Conservation (phyloP, 768 basidiomycete genomes). For the Daedaleopsis nitida region DNA sequence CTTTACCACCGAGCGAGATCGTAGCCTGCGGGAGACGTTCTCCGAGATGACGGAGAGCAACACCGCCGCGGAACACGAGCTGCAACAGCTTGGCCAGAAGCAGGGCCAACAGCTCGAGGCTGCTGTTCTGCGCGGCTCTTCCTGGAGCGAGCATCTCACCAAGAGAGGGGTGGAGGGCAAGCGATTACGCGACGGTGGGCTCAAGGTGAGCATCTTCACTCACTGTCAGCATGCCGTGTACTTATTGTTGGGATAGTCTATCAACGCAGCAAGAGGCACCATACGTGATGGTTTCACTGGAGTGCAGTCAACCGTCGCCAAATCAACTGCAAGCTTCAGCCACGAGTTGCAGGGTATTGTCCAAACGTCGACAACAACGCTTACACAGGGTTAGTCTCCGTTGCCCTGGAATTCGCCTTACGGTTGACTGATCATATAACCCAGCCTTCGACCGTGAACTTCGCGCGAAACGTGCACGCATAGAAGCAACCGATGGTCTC, state of each 20-base stretch:
- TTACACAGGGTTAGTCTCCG: constrained; percentile 42
- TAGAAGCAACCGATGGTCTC: constrained; percentile 58
- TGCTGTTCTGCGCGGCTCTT: constrained; percentile 43
- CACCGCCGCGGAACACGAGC: constrained; percentile 49
- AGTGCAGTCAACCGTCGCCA: constrained; percentile 47
- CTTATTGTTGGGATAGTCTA: constrained; percentile 35
- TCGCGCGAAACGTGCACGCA: constrained; percentile 66
- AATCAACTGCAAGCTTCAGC: constrained; percentile 53
- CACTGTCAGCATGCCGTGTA: constrained; percentile 6
- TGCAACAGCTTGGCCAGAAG: constrained; percentile 48
- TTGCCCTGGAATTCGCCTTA: neutral
- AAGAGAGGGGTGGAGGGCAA: constrained; percentile 52
- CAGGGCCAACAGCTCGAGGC: constrained; percentile 50
- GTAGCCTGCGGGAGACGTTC: constrained; percentile 61
- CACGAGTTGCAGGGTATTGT: constrained; percentile 52
- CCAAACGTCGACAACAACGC: constrained; percentile 45
- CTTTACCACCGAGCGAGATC: constrained; percentile 70
- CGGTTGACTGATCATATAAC: constrained; percentile 4
- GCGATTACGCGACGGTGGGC: constrained; percentile 55
- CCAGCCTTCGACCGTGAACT: constrained; percentile 63
- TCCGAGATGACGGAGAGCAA: constrained; percentile 57
- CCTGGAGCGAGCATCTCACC: constrained; percentile 44
- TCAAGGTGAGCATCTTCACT: constrained; percentile 48
- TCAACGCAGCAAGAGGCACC: constrained; percentile 40
- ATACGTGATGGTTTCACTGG: constrained; percentile 45